Percentiles rank a stretch among this genome's conserved stretches.
Evolutionary conservation across 2,329 filamentous ascomycete genomes (phyloP).

Genomic region (Paradendryphiella salina): DNA sequence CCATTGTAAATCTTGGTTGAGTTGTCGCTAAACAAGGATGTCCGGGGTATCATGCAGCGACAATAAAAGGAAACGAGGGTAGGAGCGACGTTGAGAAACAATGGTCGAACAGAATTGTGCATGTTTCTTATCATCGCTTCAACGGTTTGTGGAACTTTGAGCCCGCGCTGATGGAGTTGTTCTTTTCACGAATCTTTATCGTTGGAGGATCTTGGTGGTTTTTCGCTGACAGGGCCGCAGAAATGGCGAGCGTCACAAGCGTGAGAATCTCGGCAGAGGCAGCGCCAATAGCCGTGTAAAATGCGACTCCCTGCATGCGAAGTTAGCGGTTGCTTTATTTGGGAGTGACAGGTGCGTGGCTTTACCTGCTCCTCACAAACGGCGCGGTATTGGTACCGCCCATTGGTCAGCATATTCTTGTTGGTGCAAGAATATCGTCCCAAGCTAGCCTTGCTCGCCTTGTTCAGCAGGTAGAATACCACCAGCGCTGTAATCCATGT

Average conservation of each 20-base stretch:
- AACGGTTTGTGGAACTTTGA: constrained; percentile 22
- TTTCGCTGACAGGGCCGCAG: constrained; percentile 35
- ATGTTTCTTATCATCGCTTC: constrained; percentile 17
- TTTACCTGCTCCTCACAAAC: constrained; percentile 46
- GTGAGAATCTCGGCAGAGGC: constrained; percentile 38
- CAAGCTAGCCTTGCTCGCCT: constrained; percentile 44
- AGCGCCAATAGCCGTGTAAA: constrained; percentile 44
- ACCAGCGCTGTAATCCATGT: constrained; percentile 40
- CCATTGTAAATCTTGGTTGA: constrained; percentile 8
- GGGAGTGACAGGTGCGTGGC: background rate
- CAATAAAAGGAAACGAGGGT: constrained; percentile 14
- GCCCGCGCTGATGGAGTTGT: constrained; percentile 29
- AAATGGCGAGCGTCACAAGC: constrained; percentile 39
- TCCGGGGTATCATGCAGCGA: constrained; percentile 35
- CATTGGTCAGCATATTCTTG: constrained; percentile 41
- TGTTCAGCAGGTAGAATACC: constrained; percentile 42
- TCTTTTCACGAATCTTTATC: constrained; percentile 34
- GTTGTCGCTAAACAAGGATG: constrained; percentile 23
- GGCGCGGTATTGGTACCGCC: constrained; percentile 43
- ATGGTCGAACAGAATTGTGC: constrained; percentile 1
- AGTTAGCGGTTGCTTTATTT: constrained; percentile 19
- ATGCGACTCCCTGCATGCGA: constrained; percentile 35
- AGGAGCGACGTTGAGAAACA: background rate
- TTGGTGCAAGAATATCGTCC: constrained; percentile 44
- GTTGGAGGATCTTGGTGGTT: constrained; percentile 28